Evolutionary conservation across 805 yeast species (phyloP), one percentile per base, ranked within the genome.

Genomic region (Metschnikowia noctiluminum): DNA sequence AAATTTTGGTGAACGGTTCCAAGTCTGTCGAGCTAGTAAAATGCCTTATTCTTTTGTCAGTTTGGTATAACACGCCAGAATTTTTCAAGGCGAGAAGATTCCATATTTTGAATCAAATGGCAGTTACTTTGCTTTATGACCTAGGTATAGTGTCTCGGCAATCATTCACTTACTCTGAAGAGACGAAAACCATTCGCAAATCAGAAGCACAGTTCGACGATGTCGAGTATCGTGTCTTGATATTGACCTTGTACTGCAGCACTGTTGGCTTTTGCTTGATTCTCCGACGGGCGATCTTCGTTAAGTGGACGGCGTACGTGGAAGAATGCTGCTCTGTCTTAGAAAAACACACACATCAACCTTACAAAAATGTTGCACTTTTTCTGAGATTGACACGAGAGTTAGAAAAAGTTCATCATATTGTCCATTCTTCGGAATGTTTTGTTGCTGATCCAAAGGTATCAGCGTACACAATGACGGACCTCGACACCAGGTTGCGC

Each of bases 51-150:
- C 59, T 87, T 6, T 69, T 86, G 45, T 77, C 86, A 27, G 64
- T 84, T 28, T 90, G 96, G 96, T 89, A 89, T 62, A 87, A 86
- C 55, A 79, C 88, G 4, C 87, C 96, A 0, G 96, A 89, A 64
- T 71, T 87, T 56, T 87, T 87, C 55, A 87, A 83, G 54, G 87
- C 86, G 57, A 80, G 95, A 49, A 79, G 95, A 42, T 83, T 84
- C 54, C 94, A 87, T 61, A 70, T 89, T 45, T 75, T 88, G 53
- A 80, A 81, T 46, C 71, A 80, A 12, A 69, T 88, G 21, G 81
- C 90, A 45, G 80, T 84, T 12, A 73, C 85, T 4, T 71, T 90
- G 65, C 76, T 87, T 1, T 85, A 81, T 57, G 97, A 90, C 62
- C 66, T 90, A 46, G 96, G 96, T 0, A 74, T 89, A 6, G 80